These are phyloP conservation scores for Monosporascus sp. DNA, from an alignment of 2,329 filamentous ascomycete species.

Conservation along the genomic window DNA sequence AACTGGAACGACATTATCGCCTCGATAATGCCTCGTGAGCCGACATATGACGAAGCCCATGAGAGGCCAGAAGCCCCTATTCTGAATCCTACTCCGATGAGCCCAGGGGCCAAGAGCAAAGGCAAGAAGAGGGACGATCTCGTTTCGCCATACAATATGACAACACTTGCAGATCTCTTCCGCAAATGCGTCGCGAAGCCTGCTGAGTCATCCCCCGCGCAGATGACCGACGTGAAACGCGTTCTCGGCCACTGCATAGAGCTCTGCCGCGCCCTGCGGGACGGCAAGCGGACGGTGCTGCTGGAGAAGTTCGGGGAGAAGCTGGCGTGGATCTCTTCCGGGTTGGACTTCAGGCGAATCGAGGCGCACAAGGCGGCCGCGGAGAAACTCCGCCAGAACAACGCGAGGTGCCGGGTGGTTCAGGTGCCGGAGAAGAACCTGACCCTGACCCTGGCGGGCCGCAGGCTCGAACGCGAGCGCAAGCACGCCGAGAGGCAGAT, in stretches of 20 bases:
- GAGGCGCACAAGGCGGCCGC: constrained; percentile 1
- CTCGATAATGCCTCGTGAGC: neutral
- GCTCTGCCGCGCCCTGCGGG: constrained; percentile 14
- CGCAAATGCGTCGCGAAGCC: constrained; percentile 4
- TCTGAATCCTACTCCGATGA: neutral
- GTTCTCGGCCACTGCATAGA: constrained; percentile 10
- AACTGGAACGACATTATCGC: constrained; percentile 6
- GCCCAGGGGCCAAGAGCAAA: neutral
- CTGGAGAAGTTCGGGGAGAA: constrained; percentile 7
- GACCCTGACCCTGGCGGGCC: neutral
- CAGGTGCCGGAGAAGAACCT: neutral
- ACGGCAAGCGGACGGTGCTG: constrained; percentile 5
- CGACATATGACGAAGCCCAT: neutral
- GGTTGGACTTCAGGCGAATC: constrained; percentile 12
- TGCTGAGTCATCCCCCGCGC: neutral
- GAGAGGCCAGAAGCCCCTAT: neutral
- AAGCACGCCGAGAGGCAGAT: constrained; percentile 1
- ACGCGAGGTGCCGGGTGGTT: neutral
- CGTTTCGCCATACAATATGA: neutral
- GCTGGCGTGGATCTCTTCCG: constrained; percentile 12
- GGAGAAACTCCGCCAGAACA: neutral
- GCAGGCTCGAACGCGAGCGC: neutral
- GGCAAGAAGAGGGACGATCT: neutral
- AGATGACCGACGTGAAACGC: constrained; percentile 6
- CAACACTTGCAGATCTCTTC: constrained; percentile 9